These are phyloP conservation scores for Sideroxylon spinosum DNA, from an alignment of 179 eudicot genomes.

Conservation along the genomic window DNA sequence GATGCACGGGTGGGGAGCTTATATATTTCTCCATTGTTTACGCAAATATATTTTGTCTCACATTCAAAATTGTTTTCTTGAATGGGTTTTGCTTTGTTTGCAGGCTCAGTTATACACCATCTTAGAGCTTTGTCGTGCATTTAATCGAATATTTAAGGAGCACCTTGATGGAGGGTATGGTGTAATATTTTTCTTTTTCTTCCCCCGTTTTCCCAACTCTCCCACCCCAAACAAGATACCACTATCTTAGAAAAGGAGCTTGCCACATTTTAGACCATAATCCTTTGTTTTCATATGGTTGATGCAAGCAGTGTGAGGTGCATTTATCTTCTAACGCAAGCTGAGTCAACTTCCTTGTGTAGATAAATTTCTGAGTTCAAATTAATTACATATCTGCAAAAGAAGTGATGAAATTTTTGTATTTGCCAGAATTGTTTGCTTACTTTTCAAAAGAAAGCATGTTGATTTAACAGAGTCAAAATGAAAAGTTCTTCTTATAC, in stretches of 20 bases:
- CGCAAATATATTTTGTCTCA: not conserved
- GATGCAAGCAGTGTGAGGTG: not conserved
- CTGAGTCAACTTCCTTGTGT: not conserved
- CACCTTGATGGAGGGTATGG: slow-evolving; percentile 73
- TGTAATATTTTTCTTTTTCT: not conserved
- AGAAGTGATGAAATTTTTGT: no score
- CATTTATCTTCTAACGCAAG: not conserved
- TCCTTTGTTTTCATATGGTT: not conserved
- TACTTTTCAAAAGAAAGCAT: no score
- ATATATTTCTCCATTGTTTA: not conserved
- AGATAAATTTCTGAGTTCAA: no score
- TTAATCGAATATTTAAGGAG: slow-evolving; percentile 59
- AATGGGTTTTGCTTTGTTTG: slow-evolving; percentile 8
- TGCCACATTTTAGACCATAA: not conserved
- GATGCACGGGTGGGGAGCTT: slow-evolving; percentile 51
- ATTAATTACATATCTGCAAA: not conserved
- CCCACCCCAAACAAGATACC: not conserved
- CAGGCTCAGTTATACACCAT: slow-evolving; percentile 60
- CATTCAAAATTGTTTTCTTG: not conserved
- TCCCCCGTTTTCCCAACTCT: not conserved
- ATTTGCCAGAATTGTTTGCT: no score
- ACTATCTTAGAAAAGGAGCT: not conserved
- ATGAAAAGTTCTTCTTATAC: not conserved
- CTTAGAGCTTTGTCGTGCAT: slow-evolving; percentile 69
- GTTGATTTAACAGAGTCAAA: not conserved